Evolutionary conservation across 2,329 filamentous ascomycete genomes (phyloP).

Genomic region (Diaporthe destruens): DNA sequence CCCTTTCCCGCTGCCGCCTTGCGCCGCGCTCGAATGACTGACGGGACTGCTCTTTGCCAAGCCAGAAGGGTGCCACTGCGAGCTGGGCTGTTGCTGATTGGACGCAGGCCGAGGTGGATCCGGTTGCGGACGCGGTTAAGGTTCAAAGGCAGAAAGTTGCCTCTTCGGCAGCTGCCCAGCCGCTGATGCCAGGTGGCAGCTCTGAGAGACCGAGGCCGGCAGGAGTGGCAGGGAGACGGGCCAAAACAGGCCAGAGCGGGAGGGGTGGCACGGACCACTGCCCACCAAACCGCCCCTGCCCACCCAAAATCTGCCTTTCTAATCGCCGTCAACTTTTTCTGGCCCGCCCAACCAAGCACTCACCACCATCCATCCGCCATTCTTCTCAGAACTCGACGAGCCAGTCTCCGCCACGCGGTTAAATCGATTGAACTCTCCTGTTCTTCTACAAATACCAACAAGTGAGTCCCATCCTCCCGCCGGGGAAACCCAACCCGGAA

Average conservation of each 20-base stretch:
- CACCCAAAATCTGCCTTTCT: conserved; percentile 44
- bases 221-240: not conserved
- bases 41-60: conserved; percentile 34
- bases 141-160: not conserved
- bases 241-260: not conserved
- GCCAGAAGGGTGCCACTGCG: conserved; percentile 30
- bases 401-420: conserved; percentile 99
- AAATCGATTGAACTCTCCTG: conserved; percentile 99
- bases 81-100: conserved; percentile 29
- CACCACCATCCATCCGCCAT: conserved; percentile 45
- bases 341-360: conserved; percentile 43
- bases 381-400: conserved; percentile 85
- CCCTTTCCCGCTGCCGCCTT: conserved; percentile 18
- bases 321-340: conserved; percentile 46
- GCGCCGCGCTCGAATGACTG: conserved; percentile 34
- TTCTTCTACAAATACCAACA: conserved; percentile 61
- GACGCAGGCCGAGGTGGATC: conserved; percentile 5
- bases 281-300: conserved; percentile 41
- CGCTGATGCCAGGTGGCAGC: conserved; percentile 9
- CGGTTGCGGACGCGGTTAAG: conserved; percentile 24
- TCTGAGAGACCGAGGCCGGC: too few relatives aligned
- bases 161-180: not conserved
- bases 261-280: conserved; percentile 19
- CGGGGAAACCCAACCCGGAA: not conserved
- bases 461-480: conserved; percentile 44